phyloP scores from a whole-genome alignment of 352 stramenopile species.

The Achlya hypogyna region DNA sequence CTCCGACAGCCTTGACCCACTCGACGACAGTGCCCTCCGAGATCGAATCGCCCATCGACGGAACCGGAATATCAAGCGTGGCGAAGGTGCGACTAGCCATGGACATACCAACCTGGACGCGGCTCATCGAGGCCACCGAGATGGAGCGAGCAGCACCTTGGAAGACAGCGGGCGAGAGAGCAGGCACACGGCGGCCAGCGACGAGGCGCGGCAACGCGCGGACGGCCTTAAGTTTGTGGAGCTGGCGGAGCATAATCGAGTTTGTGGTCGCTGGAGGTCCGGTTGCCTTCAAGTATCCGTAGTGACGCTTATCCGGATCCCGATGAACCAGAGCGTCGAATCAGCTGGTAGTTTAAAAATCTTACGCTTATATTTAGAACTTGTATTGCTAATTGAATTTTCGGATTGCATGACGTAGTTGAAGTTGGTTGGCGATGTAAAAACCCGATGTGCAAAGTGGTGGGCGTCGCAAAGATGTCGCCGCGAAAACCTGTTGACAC shows the following conservation, averaged over 20 bases:
- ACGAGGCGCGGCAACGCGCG: not conserved
- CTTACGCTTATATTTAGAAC: not conserved
- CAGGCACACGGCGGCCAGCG: not conserved
- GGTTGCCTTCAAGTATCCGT: not conserved
- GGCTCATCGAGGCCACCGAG: not conserved
- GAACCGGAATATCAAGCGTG: constrained; percentile 63
- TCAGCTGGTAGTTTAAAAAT: not conserved
- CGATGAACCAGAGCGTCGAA: not conserved
- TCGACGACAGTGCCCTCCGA: constrained; percentile 96
- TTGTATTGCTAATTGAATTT: not conserved
- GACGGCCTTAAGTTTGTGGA: constrained; percentile 7
- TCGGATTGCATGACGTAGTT: not conserved
- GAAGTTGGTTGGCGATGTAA: not conserved
- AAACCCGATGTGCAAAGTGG: not conserved
- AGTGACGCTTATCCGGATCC: not conserved
- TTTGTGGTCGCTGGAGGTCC: not conserved
- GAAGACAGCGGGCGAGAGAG: not conserved
- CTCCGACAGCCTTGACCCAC: constrained; percentile 89
- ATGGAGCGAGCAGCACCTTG: not conserved
- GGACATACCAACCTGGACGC: not conserved
- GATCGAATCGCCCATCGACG: constrained; percentile 93
- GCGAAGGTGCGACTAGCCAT: constrained; percentile 29
- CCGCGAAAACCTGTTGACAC: too few species aligned
- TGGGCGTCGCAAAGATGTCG: too few species aligned
- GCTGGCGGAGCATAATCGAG: constrained; percentile 1